Conservation (phyloP, 2,329 filamentous ascomycete species). For the Alternaria panax region DNA sequence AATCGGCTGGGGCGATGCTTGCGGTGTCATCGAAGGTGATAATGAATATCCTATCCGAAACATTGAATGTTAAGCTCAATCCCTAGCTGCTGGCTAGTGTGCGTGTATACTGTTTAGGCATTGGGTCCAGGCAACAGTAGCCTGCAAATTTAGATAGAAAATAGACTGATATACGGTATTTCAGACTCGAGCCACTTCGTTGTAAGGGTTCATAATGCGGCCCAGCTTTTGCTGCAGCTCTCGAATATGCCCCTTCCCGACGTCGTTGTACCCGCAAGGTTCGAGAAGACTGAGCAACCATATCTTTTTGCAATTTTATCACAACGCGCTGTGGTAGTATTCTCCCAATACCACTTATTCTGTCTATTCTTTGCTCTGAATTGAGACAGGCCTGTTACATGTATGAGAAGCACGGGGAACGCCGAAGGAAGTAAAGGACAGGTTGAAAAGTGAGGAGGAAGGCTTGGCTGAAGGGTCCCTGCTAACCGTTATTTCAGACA, state of each 20-base stretch:
- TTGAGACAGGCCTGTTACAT: not conserved
- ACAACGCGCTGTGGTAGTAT: too few species aligned
- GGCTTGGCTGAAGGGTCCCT: too few species aligned
- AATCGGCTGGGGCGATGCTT: conserved; percentile 50
- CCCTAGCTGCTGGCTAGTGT: too few species aligned
- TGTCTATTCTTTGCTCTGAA: not conserved
- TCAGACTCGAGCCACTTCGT: not conserved
- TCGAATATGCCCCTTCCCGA: too few species aligned
- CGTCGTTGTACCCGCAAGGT: too few species aligned
- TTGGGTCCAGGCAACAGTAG: conserved; percentile 2
- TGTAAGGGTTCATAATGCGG: too few species aligned
- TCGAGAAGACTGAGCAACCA: too few species aligned
- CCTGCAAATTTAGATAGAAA: conserved; percentile 1
- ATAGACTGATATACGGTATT: not conserved
- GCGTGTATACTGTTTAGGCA: conserved; percentile 1
- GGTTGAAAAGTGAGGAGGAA: not conserved
- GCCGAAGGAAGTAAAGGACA: not conserved
- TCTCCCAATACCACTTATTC: too few species aligned
- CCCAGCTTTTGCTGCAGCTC: too few species aligned
- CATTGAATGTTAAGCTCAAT: conserved; percentile 10
- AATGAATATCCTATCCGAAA: conserved; percentile 10
- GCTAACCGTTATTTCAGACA: too few species aligned
- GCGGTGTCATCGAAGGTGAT: conserved; percentile 47
- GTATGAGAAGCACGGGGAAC: not conserved
- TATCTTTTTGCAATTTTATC: too few species aligned